Evolutionary conservation across 345 rosid genomes (phyloP).

Genomic region (Rhizophora apiculata): DNA sequence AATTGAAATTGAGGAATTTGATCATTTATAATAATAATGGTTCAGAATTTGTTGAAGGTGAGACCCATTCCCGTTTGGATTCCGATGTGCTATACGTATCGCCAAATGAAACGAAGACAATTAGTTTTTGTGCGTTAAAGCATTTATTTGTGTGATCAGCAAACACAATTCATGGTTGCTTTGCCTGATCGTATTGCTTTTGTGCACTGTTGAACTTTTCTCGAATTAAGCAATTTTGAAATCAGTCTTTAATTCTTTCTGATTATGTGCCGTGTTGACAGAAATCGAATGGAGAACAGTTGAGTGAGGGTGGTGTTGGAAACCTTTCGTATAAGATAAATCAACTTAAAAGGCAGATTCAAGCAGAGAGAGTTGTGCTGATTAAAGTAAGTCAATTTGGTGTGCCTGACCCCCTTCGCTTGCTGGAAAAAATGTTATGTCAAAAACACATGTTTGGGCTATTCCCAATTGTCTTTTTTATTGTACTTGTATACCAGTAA

Average conservation of each 20-base stretch:
- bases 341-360: conserved; percentile 77
- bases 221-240: neutral
- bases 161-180: too few relatives aligned
- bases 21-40: neutral
- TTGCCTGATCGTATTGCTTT: conserved; percentile 9
- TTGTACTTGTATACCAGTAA: too few relatives aligned
- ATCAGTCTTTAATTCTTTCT: too few relatives aligned
- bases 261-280: conserved; percentile 7
- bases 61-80: conserved; percentile 9
- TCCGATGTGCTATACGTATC: neutral
- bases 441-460: too few relatives aligned
- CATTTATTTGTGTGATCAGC: too few relatives aligned
- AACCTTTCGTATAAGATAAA: conserved; percentile 58
- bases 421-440: neutral
- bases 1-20: too few relatives aligned
- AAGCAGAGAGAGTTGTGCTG: conserved; percentile 57
- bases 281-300: conserved; percentile 56
- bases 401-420: neutral
- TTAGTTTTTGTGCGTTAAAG: too few relatives aligned
- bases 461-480: too few relatives aligned
- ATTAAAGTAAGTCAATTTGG: conserved; percentile 47
- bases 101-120: too few relatives aligned
- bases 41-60: neutral
- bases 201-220: neutral
- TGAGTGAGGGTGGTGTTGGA: conserved; percentile 37